Evolutionary conservation across 352 stramenopile species (phyloP), one percentile per base, ranked within the genome.

Genomic region (Blastocystis hominis): DNA sequence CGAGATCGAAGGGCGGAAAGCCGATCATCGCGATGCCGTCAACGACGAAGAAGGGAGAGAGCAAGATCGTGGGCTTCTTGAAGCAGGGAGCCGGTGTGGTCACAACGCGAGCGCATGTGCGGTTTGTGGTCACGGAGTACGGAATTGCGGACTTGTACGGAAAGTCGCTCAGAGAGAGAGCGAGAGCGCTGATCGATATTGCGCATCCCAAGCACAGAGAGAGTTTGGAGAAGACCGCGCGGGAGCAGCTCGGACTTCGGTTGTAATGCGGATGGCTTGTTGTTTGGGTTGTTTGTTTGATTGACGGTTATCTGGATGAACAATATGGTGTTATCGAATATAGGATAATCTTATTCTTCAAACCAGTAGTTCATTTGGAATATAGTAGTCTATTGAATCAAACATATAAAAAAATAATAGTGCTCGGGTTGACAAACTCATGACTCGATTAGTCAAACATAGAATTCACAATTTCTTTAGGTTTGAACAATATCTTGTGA

Each of bases 91-190:
- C 88, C 0, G 90, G 89, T 38, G 90, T 91, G 0, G 90, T 91
- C 5, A 91, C 90, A 15, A 89, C 89, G n/a, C 75, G 90, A 61
- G 90, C 89, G 3, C 89, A 91, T 64, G 89, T 91, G 15, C 40
- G 91, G 55, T 91, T 91, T 68, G 64, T 91, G 20, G 90, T 91
- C 3, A 91, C 90, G 5, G 90, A 91, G 66, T 90, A 91, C 62
- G 90, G 90, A 13, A 91, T 91, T 56, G 80, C 88, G 44, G 47
- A 79, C 56, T 44, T 90, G 20, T 90, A 76, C 56, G 89, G 88
- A 50, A 90, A 90, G 75, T 86, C 36, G n/a, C 40, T 90, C 24
- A 9, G 59, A 5, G 89, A 91, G 88, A 59, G 90, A 55, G 90
- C 90, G 20, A 47, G 86, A 53, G 87, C 66, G 13, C 63, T 91